Evolutionary conservation across 164 flowering plant species (phyloP).

Genomic region (Liriodendron chinense): DNA sequence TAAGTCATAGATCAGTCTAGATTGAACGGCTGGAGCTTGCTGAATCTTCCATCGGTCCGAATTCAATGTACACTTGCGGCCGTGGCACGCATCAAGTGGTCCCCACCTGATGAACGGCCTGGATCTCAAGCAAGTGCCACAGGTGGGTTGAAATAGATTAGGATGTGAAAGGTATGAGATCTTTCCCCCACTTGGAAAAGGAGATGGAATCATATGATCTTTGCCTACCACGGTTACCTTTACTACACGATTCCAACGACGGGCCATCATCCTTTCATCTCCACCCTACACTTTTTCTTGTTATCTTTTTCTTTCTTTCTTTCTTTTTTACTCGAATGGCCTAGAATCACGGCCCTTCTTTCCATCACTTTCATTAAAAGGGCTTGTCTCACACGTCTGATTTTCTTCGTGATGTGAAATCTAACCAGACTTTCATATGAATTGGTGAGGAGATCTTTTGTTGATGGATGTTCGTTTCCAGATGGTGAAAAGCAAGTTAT

Average conservation of each 20-base stretch:
- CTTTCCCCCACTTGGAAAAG: conserved; percentile 1
- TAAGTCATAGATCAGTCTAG: too few relatives aligned
- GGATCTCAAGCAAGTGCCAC: background rate
- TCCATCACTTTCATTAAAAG: conserved; percentile 2
- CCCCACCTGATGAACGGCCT: background rate
- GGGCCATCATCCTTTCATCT: conserved; percentile 5
- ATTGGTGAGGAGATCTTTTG: background rate
- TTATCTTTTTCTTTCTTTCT: background rate
- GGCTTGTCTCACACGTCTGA: background rate
- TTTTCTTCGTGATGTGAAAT: conserved; percentile 1
- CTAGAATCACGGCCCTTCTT: background rate
- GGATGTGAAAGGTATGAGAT: background rate
- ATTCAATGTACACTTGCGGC: background rate
- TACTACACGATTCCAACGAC: conserved; percentile 4
- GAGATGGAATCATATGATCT: conserved; percentile 9
- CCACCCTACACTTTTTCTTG: background rate
- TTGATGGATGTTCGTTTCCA: conserved; percentile 6
- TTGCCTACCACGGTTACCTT: conserved; percentile 1
- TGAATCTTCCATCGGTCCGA: background rate
- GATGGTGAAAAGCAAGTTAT: background rate
- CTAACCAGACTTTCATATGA: conserved; percentile 1
- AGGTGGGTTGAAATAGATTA: background rate
- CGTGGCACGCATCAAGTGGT: background rate
- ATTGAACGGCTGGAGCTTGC: too few relatives aligned
- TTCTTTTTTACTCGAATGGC: background rate